Conservation (phyloP, 2,329 filamentous ascomycete species). For the Xylariaceae sp. region DNA sequence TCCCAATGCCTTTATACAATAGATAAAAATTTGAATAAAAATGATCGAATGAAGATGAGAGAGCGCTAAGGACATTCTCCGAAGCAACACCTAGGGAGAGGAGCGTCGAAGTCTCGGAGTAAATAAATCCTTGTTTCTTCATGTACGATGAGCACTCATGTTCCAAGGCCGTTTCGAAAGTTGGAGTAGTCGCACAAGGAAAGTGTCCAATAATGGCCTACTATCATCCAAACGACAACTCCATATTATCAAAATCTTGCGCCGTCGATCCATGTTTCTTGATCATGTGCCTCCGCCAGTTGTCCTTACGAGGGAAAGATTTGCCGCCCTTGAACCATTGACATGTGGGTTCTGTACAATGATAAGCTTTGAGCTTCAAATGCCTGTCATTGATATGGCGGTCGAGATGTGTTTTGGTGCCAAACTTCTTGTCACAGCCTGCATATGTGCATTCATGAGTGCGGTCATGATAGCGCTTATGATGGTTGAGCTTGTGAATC, state of each 20-base stretch:
- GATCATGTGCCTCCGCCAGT: slow-evolving; percentile 68
- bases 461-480: slow-evolving; percentile 67
- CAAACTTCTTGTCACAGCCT: slow-evolving; percentile 62
- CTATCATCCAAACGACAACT: slow-evolving; percentile 33
- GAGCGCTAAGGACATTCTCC: background rate
- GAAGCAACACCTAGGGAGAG: background rate
- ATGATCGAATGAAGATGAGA: slow-evolving; percentile 4
- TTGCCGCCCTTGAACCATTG: slow-evolving; percentile 66
- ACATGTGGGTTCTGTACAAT: slow-evolving; percentile 61
- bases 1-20: slow-evolving; percentile 33
- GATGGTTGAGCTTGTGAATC: slow-evolving; percentile 67
- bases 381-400: slow-evolving; percentile 69
- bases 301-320: slow-evolving; percentile 67
- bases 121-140: slow-evolving; percentile 7
- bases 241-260: slow-evolving; percentile 37
- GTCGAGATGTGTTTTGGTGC: slow-evolving; percentile 67
- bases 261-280: slow-evolving; percentile 57
- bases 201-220: background rate
- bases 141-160: background rate
- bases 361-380: slow-evolving; percentile 64
- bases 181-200: slow-evolving; percentile 16
- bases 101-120: background rate
- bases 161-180: slow-evolving; percentile 1
- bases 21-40: slow-evolving; percentile 21
- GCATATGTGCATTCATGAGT: slow-evolving; percentile 53